Conservation (phyloP, 2,329 filamentous ascomycete species). For the Lomentospora prolificans region DNA sequence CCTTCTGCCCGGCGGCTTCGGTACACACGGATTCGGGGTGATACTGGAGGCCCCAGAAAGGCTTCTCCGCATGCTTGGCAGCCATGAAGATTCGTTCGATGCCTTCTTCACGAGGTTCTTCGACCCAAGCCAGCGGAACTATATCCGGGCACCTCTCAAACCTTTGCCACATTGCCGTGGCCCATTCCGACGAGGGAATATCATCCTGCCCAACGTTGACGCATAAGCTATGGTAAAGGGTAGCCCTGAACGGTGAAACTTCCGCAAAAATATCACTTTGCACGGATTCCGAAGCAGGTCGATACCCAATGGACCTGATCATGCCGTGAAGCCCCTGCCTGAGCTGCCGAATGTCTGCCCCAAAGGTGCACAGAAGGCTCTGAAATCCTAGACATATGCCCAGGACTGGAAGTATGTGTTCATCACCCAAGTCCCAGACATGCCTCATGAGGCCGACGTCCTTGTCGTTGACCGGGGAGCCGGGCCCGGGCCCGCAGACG, state of each 20-base stretch:
- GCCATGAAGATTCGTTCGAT: slow-evolving; percentile 63
- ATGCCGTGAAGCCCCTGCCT: slow-evolving; percentile 74
- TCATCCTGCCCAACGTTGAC: slow-evolving; percentile 42
- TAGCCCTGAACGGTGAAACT: slow-evolving; percentile 54
- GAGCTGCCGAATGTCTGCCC: slow-evolving; percentile 56
- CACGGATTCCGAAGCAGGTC: slow-evolving; percentile 10
- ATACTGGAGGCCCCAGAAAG: slow-evolving; percentile 83
- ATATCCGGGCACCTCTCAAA: slow-evolving; percentile 28
- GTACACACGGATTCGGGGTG: slow-evolving; percentile 87
- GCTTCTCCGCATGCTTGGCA: slow-evolving; percentile 54
- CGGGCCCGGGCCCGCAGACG: slow-evolving; percentile 84
- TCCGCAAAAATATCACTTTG: slow-evolving; percentile 53
- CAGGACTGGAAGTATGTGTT: slow-evolving; percentile 61
- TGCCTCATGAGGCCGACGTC: slow-evolving; percentile 76
- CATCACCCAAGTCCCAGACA: slow-evolving; percentile 59
- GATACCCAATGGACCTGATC: slow-evolving; percentile 57
- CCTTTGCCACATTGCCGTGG: slow-evolving; percentile 28
- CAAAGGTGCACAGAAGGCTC: slow-evolving; percentile 61
- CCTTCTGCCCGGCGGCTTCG: slow-evolving; percentile 49
- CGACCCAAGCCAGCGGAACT: slow-evolving; percentile 54
- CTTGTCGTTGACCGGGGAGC: slow-evolving; percentile 58
- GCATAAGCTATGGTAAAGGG: slow-evolving; percentile 63
- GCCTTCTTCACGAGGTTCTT: slow-evolving; percentile 29
- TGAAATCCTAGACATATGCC: slow-evolving; percentile 89
- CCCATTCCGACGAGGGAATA: slow-evolving; percentile 26